Evolutionary conservation across 2,329 filamentous ascomycete species (phyloP).

Genomic region (Ophiostoma sp.): DNA sequence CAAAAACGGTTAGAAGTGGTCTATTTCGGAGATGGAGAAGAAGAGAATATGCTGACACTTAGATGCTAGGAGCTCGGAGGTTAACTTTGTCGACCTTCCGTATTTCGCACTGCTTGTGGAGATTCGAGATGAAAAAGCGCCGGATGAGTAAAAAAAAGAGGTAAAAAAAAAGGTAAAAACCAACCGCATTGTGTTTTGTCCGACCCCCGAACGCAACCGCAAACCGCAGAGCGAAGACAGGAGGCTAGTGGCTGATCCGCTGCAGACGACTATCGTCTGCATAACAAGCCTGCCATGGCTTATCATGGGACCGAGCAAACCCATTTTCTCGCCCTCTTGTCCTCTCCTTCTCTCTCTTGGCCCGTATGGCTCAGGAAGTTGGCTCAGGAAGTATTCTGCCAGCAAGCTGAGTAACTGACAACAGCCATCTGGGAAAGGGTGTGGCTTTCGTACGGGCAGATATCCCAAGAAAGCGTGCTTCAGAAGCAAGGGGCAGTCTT

Average conservation of each 20-base stretch:
- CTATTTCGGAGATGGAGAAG: neutral
- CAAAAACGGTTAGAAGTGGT: neutral
- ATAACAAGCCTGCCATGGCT: constrained; percentile 13
- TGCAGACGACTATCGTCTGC: constrained; percentile 13
- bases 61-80: neutral
- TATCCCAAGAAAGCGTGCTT: neutral
- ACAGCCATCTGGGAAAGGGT: neutral
- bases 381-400: neutral
- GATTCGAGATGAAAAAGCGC: neutral
- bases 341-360: neutral
- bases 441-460: neutral
- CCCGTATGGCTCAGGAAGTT: neutral
- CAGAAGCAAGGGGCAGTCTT: constrained; percentile 1
- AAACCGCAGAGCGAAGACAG: neutral
- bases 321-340: neutral
- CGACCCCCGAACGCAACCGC: neutral
- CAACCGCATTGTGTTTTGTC: neutral
- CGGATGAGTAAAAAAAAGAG: neutral
- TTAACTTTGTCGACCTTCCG: neutral
- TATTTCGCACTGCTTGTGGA: neutral
- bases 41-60: neutral
- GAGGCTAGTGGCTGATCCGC: constrained; percentile 8
- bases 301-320: constrained; percentile 17
- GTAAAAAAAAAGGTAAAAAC: neutral
- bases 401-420: constrained; percentile 17